Base-by-base conservation (phyloP, 352 stramenopile genomes). In the Poterioochromonas sp. region DNA sequence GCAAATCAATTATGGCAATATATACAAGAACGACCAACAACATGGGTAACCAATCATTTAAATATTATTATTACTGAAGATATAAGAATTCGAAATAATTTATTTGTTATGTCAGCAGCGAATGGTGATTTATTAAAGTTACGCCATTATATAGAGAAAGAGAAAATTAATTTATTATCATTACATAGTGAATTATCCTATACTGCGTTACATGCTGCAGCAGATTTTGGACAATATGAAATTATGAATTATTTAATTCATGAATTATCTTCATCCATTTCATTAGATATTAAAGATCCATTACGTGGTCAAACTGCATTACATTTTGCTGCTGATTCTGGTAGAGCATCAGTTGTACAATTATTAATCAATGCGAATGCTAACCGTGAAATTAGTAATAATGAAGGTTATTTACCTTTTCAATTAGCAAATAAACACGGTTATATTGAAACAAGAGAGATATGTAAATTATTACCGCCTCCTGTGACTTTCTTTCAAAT, bases 221-320 rank as follows among this genome's bases (percentile, higher is more conserved):
- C 65, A 39, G 65, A 74, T 35, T 74, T 74, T 74, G 65, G 65
- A 1, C 20, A 51, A 74, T 26, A 54, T 35, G 65, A 74, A 32
- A 74, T 74, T n/a, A 37, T 74, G 22, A 8, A 35, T 1, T 1
- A 15, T 2, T 11, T 74, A 26, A n/a, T n/a, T n/a, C n/a, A n/a
- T n/a, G n/a, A n/a, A n/a, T 8, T 53, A 1, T 12, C 2, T 22
- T 22, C 65, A 37, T 34, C 37, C 32, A 12, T 74, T 26, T 74
- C 65, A n/a, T 1, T 54, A 12, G 40, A 74, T 39, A 11, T 74
- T 22, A 32, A n/a, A 58, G 65, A 74, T 37, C 5, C 65, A 34
- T 18, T 5, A 40, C 37, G n/a, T 1, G 65, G 40, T 8, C 65
- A 35, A n/a, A 74, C 65, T 26, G 65, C 65, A 40, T 39, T 74